Evolutionary conservation across 345 rosid genomes (phyloP), one percentile per base, ranked within the genome.

Genomic region (Populus tremula): DNA sequence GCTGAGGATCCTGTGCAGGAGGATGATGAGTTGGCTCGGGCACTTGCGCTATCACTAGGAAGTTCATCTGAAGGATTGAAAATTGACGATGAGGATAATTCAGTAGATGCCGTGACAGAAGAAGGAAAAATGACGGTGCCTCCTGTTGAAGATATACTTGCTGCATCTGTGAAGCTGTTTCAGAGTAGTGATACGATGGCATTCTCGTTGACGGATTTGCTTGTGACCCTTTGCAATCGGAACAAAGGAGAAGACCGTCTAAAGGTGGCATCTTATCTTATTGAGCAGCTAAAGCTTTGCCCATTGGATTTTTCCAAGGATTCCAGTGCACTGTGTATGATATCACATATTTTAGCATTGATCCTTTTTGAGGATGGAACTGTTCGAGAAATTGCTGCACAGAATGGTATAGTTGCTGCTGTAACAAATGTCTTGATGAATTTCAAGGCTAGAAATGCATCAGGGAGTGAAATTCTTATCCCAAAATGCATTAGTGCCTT

Each of bases 21-120:
- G 85, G 97, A 95, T 87, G 99, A 95, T 85, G 98, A 95, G 81
- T 85, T 95, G 75, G 99, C 99, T 72, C 93, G 88, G 61, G 99
- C 99, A 49, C 94, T 95, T 84, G 98, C 99, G 70, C 80, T 95
- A 25, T 95, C 98, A 76, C 91, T 95, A 54, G 99, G 99, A 74
- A 95, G 72, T 83, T 92, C 99, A 38, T 91, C 98, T n/a, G 98
- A 95, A 71, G 83, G 91, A 47, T 83, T 92, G 71, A 95, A 93
- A 87, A 77, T 74, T 81, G 97, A 93, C 59, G 87, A 82, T 85
- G 78, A 75, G 71, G 98, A 93, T 81, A 93, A 93, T 88, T 72
- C 91, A 29, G 77, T 79, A 64, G 97, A 89, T 86, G 87, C 76
- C 77, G 76, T 73, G 70, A 76, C 81, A 56, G 91, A 88, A 81